Evolutionary conservation across 495 filamentous ascomycete genomes (phyloP).

Genomic region (Tuber indicum): DNA sequence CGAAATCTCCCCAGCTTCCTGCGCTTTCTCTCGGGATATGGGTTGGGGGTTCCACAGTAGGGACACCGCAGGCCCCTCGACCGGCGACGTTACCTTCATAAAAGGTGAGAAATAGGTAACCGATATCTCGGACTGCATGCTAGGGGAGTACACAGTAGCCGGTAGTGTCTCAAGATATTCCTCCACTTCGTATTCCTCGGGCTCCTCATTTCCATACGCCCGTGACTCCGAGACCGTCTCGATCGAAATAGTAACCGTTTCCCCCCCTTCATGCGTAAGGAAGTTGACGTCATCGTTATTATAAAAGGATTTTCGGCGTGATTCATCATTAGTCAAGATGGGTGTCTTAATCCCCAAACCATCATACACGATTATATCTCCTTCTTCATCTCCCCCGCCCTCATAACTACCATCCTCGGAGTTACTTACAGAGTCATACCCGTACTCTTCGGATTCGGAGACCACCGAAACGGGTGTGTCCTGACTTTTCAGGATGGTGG

Average conservation of each 20-base stretch:
- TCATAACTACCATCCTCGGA: neutral
- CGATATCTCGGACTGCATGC: constrained; percentile 11
- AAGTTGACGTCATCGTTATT: constrained; percentile 12
- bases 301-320: constrained; percentile 15
- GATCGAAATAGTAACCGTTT: neutral
- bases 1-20: neutral
- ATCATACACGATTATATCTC: constrained; percentile 9
- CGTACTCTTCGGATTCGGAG: constrained; percentile 13
- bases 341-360: constrained; percentile 16
- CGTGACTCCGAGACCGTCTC: neutral
- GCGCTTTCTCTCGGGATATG: neutral
- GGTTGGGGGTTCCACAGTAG: neutral
- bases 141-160: constrained; percentile 28
- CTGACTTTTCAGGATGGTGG: constrained; percentile 27
- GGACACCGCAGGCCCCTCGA: neutral
- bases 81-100: neutral
- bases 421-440: neutral
- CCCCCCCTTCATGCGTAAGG: constrained; percentile 4
- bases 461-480: constrained; percentile 22
- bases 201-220: neutral
- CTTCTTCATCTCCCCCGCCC: neutral
- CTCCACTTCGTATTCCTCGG: constrained; percentile 1
- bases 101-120: neutral
- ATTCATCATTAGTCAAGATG: neutral
- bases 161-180: constrained; percentile 18